These are phyloP conservation scores for Talinum fruticosum DNA, from an alignment of 148 eudicot species.

Conservation along the genomic window DNA sequence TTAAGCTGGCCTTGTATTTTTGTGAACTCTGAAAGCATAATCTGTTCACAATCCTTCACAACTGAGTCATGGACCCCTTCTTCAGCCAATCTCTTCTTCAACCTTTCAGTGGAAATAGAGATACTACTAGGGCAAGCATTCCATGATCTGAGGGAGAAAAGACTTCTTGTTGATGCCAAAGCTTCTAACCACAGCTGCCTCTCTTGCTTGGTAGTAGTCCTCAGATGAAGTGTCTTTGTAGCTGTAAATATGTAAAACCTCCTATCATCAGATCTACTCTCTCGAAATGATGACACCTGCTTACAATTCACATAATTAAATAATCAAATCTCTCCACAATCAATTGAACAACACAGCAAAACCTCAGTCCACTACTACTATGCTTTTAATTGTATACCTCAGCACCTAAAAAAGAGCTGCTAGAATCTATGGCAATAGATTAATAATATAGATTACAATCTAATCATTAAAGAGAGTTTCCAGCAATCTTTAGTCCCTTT, in stretches of 20 bases:
- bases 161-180: slow-evolving; percentile 55
- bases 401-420: not conserved
- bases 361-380: no score
- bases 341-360: no score
- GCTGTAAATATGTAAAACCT: slow-evolving; percentile 88
- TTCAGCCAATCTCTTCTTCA: slow-evolving; percentile 67
- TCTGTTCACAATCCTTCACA: slow-evolving; percentile 87
- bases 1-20: slow-evolving; percentile 58
- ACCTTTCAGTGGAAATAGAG: slow-evolving; percentile 72
- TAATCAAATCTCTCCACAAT: slow-evolving; percentile 15
- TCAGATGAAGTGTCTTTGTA: slow-evolving; percentile 87
- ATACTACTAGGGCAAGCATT: slow-evolving; percentile 48
- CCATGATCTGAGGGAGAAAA: slow-evolving; percentile 48
- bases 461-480: not conserved
- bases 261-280: slow-evolving; percentile 79
- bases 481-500: not conserved
- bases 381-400: not conserved
- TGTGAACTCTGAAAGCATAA: slow-evolving; percentile 78
- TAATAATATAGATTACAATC: not conserved
- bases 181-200: slow-evolving; percentile 80
- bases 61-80: slow-evolving; percentile 68
- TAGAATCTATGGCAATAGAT: not conserved
- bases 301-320: slow-evolving; percentile 12
- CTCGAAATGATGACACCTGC: slow-evolving; percentile 87
- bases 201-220: slow-evolving; percentile 55